A percentile compares a stretch with the other conserved stretches of the same genome.
Evolutionary conservation across 441 rosid species (phyloP).

Genomic region (Jatropha multifida): DNA sequence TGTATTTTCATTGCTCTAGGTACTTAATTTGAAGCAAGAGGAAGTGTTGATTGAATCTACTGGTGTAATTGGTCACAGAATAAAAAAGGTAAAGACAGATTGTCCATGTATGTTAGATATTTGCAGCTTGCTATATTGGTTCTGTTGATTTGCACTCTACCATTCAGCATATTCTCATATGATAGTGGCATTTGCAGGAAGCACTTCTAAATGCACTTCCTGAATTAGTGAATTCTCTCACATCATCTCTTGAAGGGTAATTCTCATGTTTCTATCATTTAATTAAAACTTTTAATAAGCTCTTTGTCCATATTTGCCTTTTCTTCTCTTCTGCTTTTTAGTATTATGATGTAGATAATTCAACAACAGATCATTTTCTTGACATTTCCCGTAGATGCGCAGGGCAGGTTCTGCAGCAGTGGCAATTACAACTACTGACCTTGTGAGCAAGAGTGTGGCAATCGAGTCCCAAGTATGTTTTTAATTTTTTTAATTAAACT

Average conservation of each 20-base stretch:
- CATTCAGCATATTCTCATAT: constrained; percentile 10
- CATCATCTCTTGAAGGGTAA: constrained; percentile 70
- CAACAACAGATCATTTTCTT: neutral
- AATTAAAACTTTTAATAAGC: constrained; percentile 1
- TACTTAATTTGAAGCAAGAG: constrained; percentile 56
- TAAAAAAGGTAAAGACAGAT: constrained; percentile 59
- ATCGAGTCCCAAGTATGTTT: constrained; percentile 63
- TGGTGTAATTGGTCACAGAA: constrained; percentile 92
- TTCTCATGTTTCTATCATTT: constrained; percentile 18
- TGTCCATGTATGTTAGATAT: neutral
- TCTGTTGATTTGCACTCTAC: constrained; percentile 2
- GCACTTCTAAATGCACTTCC: constrained; percentile 86
- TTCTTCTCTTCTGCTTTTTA: neutral
- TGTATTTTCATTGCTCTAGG: constrained; percentile 37
- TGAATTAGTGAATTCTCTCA: constrained; percentile 53
- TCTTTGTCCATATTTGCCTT: neutral
- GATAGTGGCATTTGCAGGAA: constrained; percentile 49
- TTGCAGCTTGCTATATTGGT: constrained; percentile 5
- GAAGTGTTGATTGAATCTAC: constrained; percentile 89
- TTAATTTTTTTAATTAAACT: neutral
- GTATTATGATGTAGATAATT: constrained; percentile 13
- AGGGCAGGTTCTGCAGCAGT: constrained; percentile 98
- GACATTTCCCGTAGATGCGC: constrained; percentile 32
- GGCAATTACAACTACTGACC: constrained; percentile 96
- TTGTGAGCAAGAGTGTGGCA: constrained; percentile 97